Percentiles rank a stretch among this genome's conserved stretches.
Conservation (phyloP, 257 asterid genomes). For the Solanum arcanum region DNA sequence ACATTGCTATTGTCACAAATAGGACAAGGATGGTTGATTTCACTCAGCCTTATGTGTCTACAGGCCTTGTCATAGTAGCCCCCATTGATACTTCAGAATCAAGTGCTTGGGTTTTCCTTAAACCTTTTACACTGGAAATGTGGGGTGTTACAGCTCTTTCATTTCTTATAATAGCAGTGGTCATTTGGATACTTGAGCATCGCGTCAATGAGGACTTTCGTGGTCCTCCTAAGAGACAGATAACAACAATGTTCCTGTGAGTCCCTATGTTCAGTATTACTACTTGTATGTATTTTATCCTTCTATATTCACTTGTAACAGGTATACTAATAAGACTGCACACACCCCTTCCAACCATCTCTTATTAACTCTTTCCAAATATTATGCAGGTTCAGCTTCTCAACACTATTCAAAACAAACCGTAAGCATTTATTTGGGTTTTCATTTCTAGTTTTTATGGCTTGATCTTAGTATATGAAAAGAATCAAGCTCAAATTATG, state of each 20-base stretch:
- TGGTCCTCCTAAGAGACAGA: constrained; percentile 22
- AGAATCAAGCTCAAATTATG: neutral
- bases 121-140: constrained; percentile 12
- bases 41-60: constrained; percentile 4
- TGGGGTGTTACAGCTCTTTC: constrained; percentile 15
- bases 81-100: constrained; percentile 8
- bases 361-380: neutral
- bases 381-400: constrained; percentile 51
- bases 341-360: neutral
- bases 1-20: constrained; percentile 21
- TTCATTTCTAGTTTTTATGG: neutral
- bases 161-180: constrained; percentile 16
- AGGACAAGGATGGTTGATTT: constrained; percentile 11
- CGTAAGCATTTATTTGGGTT: constrained; percentile 20
- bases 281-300: neutral
- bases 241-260: constrained; percentile 17
- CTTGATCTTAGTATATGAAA: neutral
- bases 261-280: neutral
- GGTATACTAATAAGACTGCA: neutral
- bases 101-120: constrained; percentile 21
- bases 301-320: neutral
- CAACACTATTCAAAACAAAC: constrained; percentile 46
- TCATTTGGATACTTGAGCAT: constrained; percentile 22
- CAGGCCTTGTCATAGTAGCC: constrained; percentile 16
- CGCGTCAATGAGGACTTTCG: constrained; percentile 22